A percentile compares a stretch with the other conserved stretches of the same genome.
These are phyloP conservation scores for Microdochium trichocladiopsis DNA, from an alignment of 2,329 filamentous ascomycete genomes.

Conservation along the genomic window DNA sequence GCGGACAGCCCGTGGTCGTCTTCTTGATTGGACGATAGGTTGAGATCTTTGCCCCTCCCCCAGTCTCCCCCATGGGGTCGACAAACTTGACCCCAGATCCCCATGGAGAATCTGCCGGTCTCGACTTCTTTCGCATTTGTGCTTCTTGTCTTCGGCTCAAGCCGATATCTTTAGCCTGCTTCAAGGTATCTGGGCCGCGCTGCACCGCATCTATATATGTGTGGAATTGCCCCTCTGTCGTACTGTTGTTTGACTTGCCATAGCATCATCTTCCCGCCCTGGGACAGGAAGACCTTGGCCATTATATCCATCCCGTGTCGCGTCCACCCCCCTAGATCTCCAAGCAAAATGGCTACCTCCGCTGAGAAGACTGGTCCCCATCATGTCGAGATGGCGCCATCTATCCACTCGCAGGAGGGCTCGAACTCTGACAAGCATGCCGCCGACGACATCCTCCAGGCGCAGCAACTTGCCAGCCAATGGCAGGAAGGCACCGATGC, in stretches of 20 bases:
- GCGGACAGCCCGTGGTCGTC: no score
- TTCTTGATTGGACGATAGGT: no score
- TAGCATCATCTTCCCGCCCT: no score
- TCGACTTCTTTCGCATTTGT: no score
- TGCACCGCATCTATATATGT: no score
- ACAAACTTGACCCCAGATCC: neutral
- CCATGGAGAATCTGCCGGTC: neutral
- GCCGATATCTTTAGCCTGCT: neutral
- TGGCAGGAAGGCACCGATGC: conserved; percentile 1
- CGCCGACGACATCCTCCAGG: neutral
- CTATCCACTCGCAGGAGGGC: neutral
- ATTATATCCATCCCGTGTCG: neutral
- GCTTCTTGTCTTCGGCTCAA: neutral
- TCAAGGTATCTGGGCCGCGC: no score
- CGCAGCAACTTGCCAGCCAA: conserved; percentile 2
- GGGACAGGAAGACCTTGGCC: neutral
- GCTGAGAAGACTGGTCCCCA: conserved; percentile 6
- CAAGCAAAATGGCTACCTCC: neutral
- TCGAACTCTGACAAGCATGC: neutral
- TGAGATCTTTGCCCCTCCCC: no score
- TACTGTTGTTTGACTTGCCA: no score
- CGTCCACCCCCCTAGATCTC: neutral
- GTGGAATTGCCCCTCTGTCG: no score
- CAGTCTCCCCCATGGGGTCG: neutral
- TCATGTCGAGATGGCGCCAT: neutral